Evolutionary conservation across 176 grass and related monocot genomes (phyloP).

Genomic region (Alopecurus myosuroides): DNA sequence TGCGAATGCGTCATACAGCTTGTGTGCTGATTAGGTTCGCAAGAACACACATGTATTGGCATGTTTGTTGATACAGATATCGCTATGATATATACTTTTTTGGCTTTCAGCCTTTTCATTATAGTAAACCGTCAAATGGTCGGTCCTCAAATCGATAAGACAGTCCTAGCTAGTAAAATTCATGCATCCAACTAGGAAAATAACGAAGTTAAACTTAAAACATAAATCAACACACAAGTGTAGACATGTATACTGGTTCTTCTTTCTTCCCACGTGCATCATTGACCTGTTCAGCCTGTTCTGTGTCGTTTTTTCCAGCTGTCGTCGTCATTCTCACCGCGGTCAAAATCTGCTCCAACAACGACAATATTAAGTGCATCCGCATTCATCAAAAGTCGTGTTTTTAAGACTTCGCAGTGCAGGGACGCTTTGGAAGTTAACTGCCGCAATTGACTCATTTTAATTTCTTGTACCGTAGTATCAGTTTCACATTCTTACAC

Average conservation of each 20-base stretch:
- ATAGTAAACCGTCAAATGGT: background rate
- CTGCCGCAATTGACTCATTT: background rate
- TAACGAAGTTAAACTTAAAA: background rate
- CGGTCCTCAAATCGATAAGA: background rate
- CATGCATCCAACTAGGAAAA: background rate
- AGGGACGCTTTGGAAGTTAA: background rate
- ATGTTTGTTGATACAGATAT: too few species aligned
- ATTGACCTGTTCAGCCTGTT: background rate
- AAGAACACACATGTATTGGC: too few species aligned
- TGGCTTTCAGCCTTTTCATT: background rate
- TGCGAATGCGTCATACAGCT: background rate
- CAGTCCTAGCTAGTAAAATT: background rate
- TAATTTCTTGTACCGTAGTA: background rate
- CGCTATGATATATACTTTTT: background rate
- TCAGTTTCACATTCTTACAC: conserved; percentile 19
- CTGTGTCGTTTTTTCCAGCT: background rate
- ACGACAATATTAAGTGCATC: background rate
- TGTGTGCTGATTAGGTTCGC: background rate
- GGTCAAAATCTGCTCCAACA: background rate
- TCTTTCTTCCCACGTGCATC: background rate
- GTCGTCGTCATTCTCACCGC: background rate
- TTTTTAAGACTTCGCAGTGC: conserved; percentile 7
- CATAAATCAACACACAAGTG: background rate
- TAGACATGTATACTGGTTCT: background rate
- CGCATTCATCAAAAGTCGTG: conserved; percentile 4